Conservation (phyloP, 2,329 filamentous ascomycete genomes). For the Dothistroma septosporum region DNA sequence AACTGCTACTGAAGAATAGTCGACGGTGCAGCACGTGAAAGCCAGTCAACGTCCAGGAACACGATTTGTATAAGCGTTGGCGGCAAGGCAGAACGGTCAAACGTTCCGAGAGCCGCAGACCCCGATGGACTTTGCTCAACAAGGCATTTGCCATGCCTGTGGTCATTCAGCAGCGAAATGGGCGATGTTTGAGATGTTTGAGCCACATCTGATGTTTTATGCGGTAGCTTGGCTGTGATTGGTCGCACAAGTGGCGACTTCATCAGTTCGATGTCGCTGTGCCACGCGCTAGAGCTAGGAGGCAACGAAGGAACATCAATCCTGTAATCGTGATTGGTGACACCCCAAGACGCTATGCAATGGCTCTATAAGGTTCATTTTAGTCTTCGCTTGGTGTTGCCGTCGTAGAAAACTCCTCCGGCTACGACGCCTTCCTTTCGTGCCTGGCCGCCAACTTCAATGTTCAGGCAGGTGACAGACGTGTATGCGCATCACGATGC, state of each 20-base stretch:
- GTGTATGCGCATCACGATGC: neutral
- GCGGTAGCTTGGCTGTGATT: neutral
- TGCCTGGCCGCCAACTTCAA: neutral
- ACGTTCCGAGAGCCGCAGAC: neutral
- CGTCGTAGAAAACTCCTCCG: neutral
- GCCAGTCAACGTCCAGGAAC: neutral
- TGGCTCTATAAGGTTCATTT: conserved; percentile 1
- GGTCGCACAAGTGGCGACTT: conserved; percentile 1
- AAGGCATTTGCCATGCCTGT: neutral
- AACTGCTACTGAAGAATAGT: neutral
- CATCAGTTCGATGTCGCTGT: neutral
- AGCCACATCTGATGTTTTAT: neutral
- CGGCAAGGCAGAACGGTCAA: neutral
- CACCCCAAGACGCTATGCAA: neutral
- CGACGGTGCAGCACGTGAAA: neutral
- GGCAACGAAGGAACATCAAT: neutral
- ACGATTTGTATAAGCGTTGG: neutral
- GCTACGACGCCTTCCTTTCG: neutral
- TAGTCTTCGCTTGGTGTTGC: neutral
- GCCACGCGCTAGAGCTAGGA: neutral
- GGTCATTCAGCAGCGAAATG: neutral
- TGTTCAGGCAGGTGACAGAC: neutral
- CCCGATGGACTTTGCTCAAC: neutral
- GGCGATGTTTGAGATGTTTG: neutral
- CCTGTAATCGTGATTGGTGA: conserved; percentile 1